phyloP scores from a whole-genome alignment of 2,329 filamentous ascomycete genomes.

The Orbilia quercus region DNA sequence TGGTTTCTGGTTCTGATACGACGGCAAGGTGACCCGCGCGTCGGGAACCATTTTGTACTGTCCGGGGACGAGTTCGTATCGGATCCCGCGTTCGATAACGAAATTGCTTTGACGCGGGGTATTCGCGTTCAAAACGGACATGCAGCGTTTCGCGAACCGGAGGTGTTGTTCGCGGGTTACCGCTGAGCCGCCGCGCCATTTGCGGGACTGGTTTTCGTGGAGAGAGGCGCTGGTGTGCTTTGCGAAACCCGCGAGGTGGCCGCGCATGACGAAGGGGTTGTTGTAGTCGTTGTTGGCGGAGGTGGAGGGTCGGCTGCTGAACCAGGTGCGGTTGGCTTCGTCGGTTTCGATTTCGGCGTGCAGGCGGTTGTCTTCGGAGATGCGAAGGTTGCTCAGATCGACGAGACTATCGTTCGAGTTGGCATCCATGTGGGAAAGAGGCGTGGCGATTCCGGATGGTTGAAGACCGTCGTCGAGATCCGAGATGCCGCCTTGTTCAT shows the following conservation, averaged over 20 bases:
- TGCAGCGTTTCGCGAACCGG: constrained; percentile 60
- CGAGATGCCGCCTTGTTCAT: constrained; percentile 49
- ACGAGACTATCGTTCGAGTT: constrained; percentile 30
- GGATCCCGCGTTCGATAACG: constrained; percentile 59
- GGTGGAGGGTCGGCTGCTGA: constrained; percentile 49
- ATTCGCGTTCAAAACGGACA: constrained; percentile 59
- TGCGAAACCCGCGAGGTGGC: constrained; percentile 41
- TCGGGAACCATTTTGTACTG: constrained; percentile 58
- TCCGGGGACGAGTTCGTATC: constrained; percentile 58
- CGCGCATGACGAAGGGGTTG: constrained; percentile 37
- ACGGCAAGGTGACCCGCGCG: constrained; percentile 39
- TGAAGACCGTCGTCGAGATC: constrained; percentile 49
- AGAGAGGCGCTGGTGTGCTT: constrained; percentile 32
- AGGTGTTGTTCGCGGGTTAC: constrained; percentile 59
- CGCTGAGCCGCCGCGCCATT: constrained; percentile 59
- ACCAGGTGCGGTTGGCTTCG: constrained; percentile 29
- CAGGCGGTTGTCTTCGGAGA: constrained; percentile 26
- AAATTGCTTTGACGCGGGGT: constrained; percentile 60
- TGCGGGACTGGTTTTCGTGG: constrained; percentile 49
- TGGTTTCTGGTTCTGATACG: constrained; percentile 47
- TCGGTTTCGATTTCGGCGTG: constrained; percentile 17
- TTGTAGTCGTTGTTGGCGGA: constrained; percentile 26
- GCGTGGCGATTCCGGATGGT: constrained; percentile 35
- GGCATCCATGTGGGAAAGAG: constrained; percentile 27
- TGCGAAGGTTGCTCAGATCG: constrained; percentile 40